Base-by-base conservation (phyloP, 345 rosid species). In the Rhodomyrtus tomentosa region DNA sequence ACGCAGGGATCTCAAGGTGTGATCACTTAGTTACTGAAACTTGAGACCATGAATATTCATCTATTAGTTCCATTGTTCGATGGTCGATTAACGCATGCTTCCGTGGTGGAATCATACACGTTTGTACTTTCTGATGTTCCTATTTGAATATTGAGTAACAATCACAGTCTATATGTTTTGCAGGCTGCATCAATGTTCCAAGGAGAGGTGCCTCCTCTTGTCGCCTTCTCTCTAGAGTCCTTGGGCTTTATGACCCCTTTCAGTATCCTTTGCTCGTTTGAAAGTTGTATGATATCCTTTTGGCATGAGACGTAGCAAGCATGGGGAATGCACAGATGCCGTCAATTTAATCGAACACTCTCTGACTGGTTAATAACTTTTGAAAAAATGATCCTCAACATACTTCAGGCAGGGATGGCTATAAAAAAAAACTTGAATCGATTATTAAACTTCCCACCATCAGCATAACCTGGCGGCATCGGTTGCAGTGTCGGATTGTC, bases 171-270 rank as follows among this genome's bases (percentile, higher is more conserved):
- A 7, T 86, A 20, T 21, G 58, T 29, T 86, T 82, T 91, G 87
- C 94, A 98, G 99, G 96, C 98, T 32, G 98, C 99, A 84, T 94
- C 99, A 25, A 88, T 94, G 94, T 98, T 98, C 90, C 96, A 94
- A 87, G 99, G 99, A 85, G 98, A 98, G 11, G 99, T 94, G 91
- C 99, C 99, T 87, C 99, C 98, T 12, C 87, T 95, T 59, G 99
- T 96, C 83, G 94, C 99, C 72, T 98, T 96, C 88, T 93, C 99
- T 52, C 89, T 95, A 84, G 99, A 99, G 83, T 98, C 99, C 87
- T 91, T 98, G 81, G 99, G 99, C 89, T 98, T 98, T 87, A 98
- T 98, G 99, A 98, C 99, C 52, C 98, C 99, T 84, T 98, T 96
- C 87, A 87, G 99, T 98, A 98, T 96, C 98, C 98, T 92, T 86